Evolutionary conservation across 495 filamentous ascomycete species (phyloP), one percentile per base, ranked within the genome.

Genomic region (Penicillium riverlandense): DNA sequence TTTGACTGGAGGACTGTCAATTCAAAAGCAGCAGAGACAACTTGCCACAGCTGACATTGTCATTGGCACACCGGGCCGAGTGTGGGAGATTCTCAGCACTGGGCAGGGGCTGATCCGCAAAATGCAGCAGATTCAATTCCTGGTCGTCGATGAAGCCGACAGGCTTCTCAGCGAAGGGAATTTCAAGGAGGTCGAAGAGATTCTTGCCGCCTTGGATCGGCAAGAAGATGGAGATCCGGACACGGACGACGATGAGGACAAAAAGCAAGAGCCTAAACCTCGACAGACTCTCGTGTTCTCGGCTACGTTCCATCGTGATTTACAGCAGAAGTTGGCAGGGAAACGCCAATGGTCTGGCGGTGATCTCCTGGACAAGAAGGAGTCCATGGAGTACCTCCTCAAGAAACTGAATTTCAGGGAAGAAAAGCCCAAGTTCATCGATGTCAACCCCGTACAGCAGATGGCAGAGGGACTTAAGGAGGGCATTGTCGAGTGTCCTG

Each of bases 121-220:
- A n/a, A 77, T 96, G 47, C 78, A 77, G 50, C 56, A 69, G 11
- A 82, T 96, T 34, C 74, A 78, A 37, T 96, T 89, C 50, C 70
- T 98, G 2, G 89, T 97, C 0, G 74, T 98, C 5, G 92, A 98
- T 54, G 92, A 98, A 67, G 92, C 94, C 0, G 92, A 98, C 69
- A 77, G 94, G 40, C 72, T 98, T 31, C 69, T 98, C 33, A 92
- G 89, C 44, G 84, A 95, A 56, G 92, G 92, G 3, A 84, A 95
- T 57, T 98, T 94, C 67, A 90, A 96, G 62, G 92, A 98, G 56
- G 78, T 90, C 1, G 82, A 88, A 35, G 83, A 97, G 38, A 89
- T 97, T 32, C 59, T 98, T 10, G 77, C 75, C 41, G 75, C 86
- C 0, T 66, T 98, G 6, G 85, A 94, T 48, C 71, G 79, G 22